A percentile compares a stretch with the other conserved stretches of the same genome.
These are phyloP conservation scores for Aaosphaeria arxii DNA, from an alignment of 2,329 filamentous ascomycete species.

Conservation along the genomic window DNA sequence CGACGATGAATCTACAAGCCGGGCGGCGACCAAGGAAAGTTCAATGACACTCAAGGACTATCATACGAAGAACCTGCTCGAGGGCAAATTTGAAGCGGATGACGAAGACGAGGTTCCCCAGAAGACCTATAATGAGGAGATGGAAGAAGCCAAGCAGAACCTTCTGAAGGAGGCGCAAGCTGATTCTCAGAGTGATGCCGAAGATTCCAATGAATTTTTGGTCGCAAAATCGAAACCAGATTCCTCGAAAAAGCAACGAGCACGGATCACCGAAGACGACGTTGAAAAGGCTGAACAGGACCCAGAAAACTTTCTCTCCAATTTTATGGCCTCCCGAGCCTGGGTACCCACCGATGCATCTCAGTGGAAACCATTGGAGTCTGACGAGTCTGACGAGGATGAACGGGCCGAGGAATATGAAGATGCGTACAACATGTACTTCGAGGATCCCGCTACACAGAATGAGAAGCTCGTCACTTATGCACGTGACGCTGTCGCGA, in stretches of 20 bases:
- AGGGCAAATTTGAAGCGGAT: constrained; percentile 61
- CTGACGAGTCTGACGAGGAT: constrained; percentile 79
- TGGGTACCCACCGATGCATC: constrained; percentile 72
- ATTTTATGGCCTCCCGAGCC: constrained; percentile 88
- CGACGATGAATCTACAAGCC: constrained; percentile 33
- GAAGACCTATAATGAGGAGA: constrained; percentile 82
- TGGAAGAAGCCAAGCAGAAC: constrained; percentile 74
- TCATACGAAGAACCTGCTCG: constrained; percentile 84
- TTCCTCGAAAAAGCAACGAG: constrained; percentile 23
- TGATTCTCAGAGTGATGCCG: constrained; percentile 49
- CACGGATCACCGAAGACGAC: constrained; percentile 49
- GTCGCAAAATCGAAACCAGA: constrained; percentile 62
- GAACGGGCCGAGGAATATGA: constrained; percentile 82
- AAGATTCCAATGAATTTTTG: constrained; percentile 67
- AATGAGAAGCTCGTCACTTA: constrained; percentile 89
- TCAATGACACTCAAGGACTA: constrained; percentile 86
- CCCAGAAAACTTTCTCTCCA: constrained; percentile 88
- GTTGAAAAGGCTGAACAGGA: constrained; percentile 78
- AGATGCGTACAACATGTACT: constrained; percentile 90
- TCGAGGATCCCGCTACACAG: constrained; percentile 84
- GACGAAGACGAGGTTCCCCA: constrained; percentile 57
- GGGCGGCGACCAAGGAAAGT: constrained; percentile 66
- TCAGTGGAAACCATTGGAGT: constrained; percentile 80
- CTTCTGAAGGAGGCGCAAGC: constrained; percentile 80
- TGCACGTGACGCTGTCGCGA: constrained; percentile 78